Percentiles rank a stretch among this genome's conserved stretches.
These are phyloP conservation scores for Verticillium isaacii DNA, from an alignment of 2,329 filamentous ascomycete genomes.

Conservation along the genomic window DNA sequence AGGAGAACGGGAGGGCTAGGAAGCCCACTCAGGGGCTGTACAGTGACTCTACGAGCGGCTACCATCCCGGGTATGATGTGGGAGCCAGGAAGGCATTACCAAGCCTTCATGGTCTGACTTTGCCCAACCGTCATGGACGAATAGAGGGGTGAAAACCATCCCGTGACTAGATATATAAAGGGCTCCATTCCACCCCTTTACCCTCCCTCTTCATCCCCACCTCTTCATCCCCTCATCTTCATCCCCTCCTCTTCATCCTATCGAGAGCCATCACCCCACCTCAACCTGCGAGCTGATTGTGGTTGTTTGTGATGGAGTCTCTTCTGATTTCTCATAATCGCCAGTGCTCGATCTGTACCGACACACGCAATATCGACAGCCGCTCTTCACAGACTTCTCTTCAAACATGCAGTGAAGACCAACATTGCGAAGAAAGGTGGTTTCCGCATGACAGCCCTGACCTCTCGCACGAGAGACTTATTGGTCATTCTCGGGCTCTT, in stretches of 20 bases:
- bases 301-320: not conserved
- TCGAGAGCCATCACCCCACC: not conserved
- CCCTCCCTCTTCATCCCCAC: not conserved
- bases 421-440: not conserved
- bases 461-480: not conserved
- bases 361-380: not conserved
- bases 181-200: not conserved
- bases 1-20: not conserved
- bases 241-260: not conserved
- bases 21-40: not conserved
- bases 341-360: not conserved
- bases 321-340: not conserved
- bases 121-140: not conserved
- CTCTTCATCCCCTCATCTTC: not conserved
- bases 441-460: not conserved
- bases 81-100: not conserved
- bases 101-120: not conserved
- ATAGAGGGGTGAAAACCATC: not conserved
- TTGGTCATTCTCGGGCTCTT: not conserved
- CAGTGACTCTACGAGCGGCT: not conserved
- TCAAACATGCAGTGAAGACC: not conserved
- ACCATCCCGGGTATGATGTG: not conserved
- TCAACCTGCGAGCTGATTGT: not conserved
- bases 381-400: not conserved
- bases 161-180: not conserved